Evolutionary conservation across 345 rosid genomes (phyloP).

Genomic region (Brassica nigra): DNA sequence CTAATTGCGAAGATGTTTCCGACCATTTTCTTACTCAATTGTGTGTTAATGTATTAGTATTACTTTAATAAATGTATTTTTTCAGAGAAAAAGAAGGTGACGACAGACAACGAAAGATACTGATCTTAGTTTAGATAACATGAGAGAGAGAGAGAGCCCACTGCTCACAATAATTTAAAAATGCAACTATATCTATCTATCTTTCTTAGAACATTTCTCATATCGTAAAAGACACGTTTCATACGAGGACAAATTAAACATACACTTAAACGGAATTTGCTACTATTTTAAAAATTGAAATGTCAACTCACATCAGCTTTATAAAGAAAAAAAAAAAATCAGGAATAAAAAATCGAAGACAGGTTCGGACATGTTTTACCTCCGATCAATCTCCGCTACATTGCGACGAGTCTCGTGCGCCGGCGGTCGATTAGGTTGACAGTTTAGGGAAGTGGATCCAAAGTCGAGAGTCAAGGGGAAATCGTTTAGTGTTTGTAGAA

Average conservation of each 20-base stretch:
- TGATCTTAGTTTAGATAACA: conserved; percentile 12
- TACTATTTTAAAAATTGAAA: neutral
- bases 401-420: neutral
- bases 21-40: conserved; percentile 25
- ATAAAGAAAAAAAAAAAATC: neutral
- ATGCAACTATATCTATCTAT: neutral
- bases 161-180: neutral
- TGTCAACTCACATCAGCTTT: conserved; percentile 13
- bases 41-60: neutral
- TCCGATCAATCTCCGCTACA: neutral
- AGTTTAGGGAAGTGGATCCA: conserved; percentile 1
- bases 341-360: conserved; percentile 9
- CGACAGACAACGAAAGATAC: conserved; percentile 4
- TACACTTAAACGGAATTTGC: neutral
- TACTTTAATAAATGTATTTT: neutral
- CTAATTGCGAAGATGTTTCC: conserved; percentile 34
- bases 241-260: neutral
- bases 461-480: neutral
- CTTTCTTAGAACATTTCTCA: conserved; percentile 23
- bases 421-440: conserved; percentile 2
- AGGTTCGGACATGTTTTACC: neutral
- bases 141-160: neutral
- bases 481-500: neutral
- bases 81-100: conserved; percentile 16
- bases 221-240: conserved; percentile 14